Evolutionary conservation across 371 early-diverging fungal species (phyloP).

Genomic region (Nematocida parisii): DNA sequence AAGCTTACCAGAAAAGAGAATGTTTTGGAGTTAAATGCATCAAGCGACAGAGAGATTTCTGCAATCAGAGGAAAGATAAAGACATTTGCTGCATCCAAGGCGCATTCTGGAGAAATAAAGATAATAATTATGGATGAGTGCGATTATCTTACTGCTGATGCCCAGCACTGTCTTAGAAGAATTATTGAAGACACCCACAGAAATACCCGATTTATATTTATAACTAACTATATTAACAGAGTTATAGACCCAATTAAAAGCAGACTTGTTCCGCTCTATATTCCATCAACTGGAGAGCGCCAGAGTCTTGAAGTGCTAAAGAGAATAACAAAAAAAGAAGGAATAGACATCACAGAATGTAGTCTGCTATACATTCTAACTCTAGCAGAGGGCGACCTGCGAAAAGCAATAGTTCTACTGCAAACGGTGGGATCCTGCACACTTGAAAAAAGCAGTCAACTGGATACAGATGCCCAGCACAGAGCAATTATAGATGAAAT

Average conservation of each 20-base stretch:
- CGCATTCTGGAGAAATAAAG: constrained; percentile 51
- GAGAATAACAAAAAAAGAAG: constrained; percentile 61
- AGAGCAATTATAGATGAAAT: constrained; percentile 59
- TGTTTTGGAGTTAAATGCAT: constrained; percentile 68
- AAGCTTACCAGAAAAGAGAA: constrained; percentile 7
- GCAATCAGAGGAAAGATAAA: constrained; percentile 72
- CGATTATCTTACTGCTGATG: constrained; percentile 70
- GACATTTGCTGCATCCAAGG: constrained; percentile 75
- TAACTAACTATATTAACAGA: constrained; percentile 72
- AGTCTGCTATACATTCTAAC: constrained; percentile 56
- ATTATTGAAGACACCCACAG: constrained; percentile 68
- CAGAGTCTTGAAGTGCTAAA: constrained; percentile 40
- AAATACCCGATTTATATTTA: constrained; percentile 69
- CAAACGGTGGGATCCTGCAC: constrained; percentile 63
- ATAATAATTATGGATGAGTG: constrained; percentile 70
- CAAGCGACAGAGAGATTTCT: constrained; percentile 69
- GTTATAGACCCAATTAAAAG: constrained; percentile 69
- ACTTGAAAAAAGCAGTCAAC: background rate
- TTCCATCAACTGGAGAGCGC: constrained; percentile 33
- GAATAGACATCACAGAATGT: constrained; percentile 21
- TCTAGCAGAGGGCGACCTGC: constrained; percentile 64
- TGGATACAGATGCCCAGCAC: background rate
- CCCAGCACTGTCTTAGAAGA: constrained; percentile 70
- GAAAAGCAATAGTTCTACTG: constrained; percentile 66
- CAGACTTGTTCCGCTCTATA: constrained; percentile 65